phyloP scores from a whole-genome alignment of 2,329 filamentous ascomycete genomes.

The Ophiobolus disseminans region DNA sequence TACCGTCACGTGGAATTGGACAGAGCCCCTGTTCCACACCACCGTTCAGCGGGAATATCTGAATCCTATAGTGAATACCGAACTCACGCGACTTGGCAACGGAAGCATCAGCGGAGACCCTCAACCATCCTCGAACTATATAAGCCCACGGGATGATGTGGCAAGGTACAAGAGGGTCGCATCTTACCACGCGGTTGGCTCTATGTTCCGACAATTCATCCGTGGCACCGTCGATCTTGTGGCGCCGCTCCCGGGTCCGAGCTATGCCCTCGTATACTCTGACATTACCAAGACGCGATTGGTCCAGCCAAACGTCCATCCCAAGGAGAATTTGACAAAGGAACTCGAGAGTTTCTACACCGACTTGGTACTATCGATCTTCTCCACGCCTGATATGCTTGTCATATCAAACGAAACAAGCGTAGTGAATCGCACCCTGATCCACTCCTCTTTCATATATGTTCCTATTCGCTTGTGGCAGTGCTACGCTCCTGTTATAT shows the following conservation, averaged over 20 bases:
- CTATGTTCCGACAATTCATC: slow-evolving; percentile 39
- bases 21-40: slow-evolving; percentile 32
- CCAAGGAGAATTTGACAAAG: slow-evolving; percentile 33
- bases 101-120: slow-evolving; percentile 9
- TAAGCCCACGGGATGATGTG: slow-evolving; percentile 35
- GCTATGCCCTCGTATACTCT: slow-evolving; percentile 32
- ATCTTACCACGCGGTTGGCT: slow-evolving; percentile 44
- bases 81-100: slow-evolving; percentile 36
- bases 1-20: slow-evolving; percentile 41
- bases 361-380: slow-evolving; percentile 43
- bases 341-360: slow-evolving; percentile 39
- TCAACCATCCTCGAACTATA: background rate
- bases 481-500: slow-evolving; percentile 43
- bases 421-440: slow-evolving; percentile 28
- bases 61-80: slow-evolving; percentile 39
- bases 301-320: slow-evolving; percentile 34
- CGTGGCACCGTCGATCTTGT: slow-evolving; percentile 38
- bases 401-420: slow-evolving; percentile 21
- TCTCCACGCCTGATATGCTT: slow-evolving; percentile 43
- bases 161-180: slow-evolving; percentile 40
- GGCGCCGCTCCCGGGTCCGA: slow-evolving; percentile 33
- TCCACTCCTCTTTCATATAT: slow-evolving; percentile 42
- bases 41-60: slow-evolving; percentile 25
- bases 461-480: slow-evolving; percentile 36
- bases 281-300: slow-evolving; percentile 50